Conservation (phyloP, 306 rosid genomes). For the Rubus idaeus region DNA sequence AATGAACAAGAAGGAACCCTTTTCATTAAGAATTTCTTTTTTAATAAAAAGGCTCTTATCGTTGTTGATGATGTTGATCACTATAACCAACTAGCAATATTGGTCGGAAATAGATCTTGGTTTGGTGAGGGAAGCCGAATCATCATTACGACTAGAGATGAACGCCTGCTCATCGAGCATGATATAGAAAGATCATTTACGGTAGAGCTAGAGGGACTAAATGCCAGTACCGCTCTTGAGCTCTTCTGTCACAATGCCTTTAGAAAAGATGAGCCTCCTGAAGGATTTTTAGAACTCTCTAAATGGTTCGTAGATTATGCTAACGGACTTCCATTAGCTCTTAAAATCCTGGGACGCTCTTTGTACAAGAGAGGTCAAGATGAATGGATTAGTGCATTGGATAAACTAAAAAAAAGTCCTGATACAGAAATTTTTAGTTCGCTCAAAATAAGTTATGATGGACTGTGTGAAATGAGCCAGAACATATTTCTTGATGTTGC, state of each 20-base stretch:
- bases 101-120: too few species aligned
- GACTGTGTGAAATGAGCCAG: background rate
- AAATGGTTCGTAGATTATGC: background rate
- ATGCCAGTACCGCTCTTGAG: background rate
- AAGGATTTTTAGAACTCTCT: background rate
- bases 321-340: slow-evolving; percentile 37
- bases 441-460: slow-evolving; percentile 37
- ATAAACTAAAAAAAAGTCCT: slow-evolving; percentile 21
- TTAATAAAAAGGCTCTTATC: too few species aligned
- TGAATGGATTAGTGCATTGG: slow-evolving; percentile 33
- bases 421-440: slow-evolving; percentile 8
- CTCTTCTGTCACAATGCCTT: slow-evolving; percentile 12
- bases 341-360: slow-evolving; percentile 28
- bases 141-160: too few species aligned
- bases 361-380: slow-evolving; percentile 23
- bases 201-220: background rate
- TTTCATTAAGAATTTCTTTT: too few species aligned
- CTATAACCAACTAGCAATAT: too few species aligned
- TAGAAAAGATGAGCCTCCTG: background rate
- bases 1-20: too few species aligned
- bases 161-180: too few species aligned
- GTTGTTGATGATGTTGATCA: too few species aligned
- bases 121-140: too few species aligned
- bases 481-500: slow-evolving; percentile 32
- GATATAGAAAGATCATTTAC: too few species aligned